A percentile compares a stretch with the other conserved stretches of the same genome.
Conservation (phyloP, 768 basidiomycete genomes). For the Russula brevipes region DNA sequence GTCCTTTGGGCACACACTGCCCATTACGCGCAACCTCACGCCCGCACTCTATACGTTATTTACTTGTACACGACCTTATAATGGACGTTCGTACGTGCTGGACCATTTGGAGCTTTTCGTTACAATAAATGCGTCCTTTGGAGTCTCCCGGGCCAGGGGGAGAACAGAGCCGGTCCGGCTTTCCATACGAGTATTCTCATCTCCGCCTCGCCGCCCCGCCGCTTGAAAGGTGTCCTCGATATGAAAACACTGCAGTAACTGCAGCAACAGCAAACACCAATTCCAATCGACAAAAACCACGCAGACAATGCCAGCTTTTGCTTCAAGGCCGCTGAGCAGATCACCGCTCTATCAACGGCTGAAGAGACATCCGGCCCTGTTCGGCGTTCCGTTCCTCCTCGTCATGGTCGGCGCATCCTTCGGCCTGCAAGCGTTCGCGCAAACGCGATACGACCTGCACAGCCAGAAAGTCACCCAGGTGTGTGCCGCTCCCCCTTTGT, state of each 20-base stretch:
- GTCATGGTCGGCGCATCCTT: slow-evolving; percentile 85
- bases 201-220: too few species aligned
- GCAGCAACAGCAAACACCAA: too few species aligned
- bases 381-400: slow-evolving; percentile 83
- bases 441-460: slow-evolving; percentile 87
- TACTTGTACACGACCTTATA: slow-evolving; percentile 13
- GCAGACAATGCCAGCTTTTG: slow-evolving; percentile 20
- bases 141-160: too few species aligned
- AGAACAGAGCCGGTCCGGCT: slow-evolving; percentile 2
- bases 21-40: slow-evolving; percentile 3
- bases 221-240: too few species aligned
- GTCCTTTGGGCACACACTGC: background rate
- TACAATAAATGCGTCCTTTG: too few species aligned
- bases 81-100: slow-evolving; percentile 6
- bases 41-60: background rate
- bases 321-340: slow-evolving; percentile 15
- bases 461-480: slow-evolving; percentile 73
- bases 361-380: slow-evolving; percentile 57
- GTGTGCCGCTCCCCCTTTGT: slow-evolving; percentile 19
- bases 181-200: background rate
- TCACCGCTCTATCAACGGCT: slow-evolving; percentile 15
- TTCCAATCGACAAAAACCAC: background rate
- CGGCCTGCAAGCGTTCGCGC: slow-evolving; percentile 75
- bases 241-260: too few species aligned
- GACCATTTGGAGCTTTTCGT: background rate